These are phyloP conservation scores for Solidago caesia DNA, from an alignment of 129 eudicot species.

Conservation along the genomic window DNA sequence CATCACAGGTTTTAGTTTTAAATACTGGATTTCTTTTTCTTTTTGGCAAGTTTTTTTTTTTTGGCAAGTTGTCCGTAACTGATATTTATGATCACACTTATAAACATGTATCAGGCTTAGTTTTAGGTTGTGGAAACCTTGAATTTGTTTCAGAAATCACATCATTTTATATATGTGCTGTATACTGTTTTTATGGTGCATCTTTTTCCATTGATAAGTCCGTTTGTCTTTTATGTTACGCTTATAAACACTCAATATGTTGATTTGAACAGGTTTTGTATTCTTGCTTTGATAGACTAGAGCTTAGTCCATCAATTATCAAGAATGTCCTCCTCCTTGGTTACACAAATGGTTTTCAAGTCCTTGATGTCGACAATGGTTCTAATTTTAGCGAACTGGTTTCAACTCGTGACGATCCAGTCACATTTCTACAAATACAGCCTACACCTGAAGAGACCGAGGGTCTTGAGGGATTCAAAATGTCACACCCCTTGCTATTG, in stretches of 20 bases:
- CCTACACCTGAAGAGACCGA: slow-evolving; percentile 62
- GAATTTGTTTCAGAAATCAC: neutral
- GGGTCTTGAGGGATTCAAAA: slow-evolving; percentile 59
- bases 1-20: neutral
- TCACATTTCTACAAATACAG: slow-evolving; percentile 86
- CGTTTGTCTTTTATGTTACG: neutral
- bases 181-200: neutral
- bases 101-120: neutral
- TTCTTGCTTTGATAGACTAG: slow-evolving; percentile 90
- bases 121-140: neutral
- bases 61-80: neutral
- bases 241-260: slow-evolving; percentile 3
- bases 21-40: neutral
- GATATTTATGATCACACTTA: neutral
- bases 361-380: slow-evolving; percentile 91
- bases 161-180: neutral
- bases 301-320: slow-evolving; percentile 49
- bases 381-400: slow-evolving; percentile 76
- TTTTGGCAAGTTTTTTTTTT: neutral
- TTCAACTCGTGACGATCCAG: slow-evolving; percentile 87
- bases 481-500: slow-evolving; percentile 79
- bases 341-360: slow-evolving; percentile 90
- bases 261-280: slow-evolving; percentile 66
- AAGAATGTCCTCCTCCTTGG: slow-evolving; percentile 87
- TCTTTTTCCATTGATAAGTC: neutral